Evolutionary conservation across 352 stramenopile species (phyloP), one percentile per base, ranked within the genome.

Genomic region (Phytophthora parvispora): DNA sequence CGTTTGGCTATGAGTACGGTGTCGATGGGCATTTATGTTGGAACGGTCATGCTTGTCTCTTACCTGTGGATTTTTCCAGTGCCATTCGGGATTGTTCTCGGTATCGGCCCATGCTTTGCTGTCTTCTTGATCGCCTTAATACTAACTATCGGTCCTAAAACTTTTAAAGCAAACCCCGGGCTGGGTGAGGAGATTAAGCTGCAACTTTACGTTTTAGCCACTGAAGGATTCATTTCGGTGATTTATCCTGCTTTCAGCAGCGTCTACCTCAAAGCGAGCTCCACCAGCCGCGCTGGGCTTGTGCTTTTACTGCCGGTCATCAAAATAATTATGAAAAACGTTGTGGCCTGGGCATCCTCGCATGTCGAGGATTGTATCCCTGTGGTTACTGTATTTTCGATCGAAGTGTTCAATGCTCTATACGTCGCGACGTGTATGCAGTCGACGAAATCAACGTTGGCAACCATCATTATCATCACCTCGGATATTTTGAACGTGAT

Each of bases 341-440:
- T 75, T 7, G 56, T 77, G 8, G 71, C 71, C 4, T 66, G 63
- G 28, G 50, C 56, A 1, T 69, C 42, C 1, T 43, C 43, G 0
- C 64, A 74, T 2, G 49, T 78, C 18, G 64, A 74, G 49, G 71
- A 83, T 29, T 69, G 67, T 20, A 24, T 83, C 6, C 71, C 71
- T 2, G 52, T 75, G 6, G 64, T 68, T 4, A 59, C 67, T 4
- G 64, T 83, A 8, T 76, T 80, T 22, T 72, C 73, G 1, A 72
- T 83, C 22, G 71, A 83, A 25, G 71, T 83, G 2, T 83, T 80
- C 20, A 77, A 78, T 34, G 59, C 68, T 5, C 49, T 83, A 6
- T 80, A 78, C 45, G 55, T 73, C 13, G 54, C 62, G 1, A 67
- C 51, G 1, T 74, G 68, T n/a, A 78, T 83, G 68, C 68, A 83